These are phyloP conservation scores for Coemansia sp. DNA, from an alignment of 192 early-diverging fungal genomes.

Conservation along the genomic window DNA sequence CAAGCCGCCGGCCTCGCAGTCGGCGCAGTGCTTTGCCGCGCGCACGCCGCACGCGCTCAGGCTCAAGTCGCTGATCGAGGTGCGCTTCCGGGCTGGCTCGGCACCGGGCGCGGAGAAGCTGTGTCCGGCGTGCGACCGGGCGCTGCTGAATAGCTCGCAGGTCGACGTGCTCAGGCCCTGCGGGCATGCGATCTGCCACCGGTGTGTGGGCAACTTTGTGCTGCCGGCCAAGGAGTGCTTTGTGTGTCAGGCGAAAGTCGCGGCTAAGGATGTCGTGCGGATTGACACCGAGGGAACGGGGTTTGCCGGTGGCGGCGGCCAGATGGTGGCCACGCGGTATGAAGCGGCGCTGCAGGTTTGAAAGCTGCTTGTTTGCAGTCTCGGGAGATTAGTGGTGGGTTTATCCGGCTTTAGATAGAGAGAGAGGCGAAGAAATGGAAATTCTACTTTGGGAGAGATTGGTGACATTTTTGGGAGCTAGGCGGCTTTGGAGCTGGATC, in stretches of 20 bases:
- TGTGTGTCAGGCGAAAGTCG: slow-evolving; percentile 31
- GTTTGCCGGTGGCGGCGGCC: slow-evolving; percentile 38
- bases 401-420: not conserved
- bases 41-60: slow-evolving; percentile 11
- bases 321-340: slow-evolving; percentile 43
- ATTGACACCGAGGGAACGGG: slow-evolving; percentile 40
- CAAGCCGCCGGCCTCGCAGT: slow-evolving; percentile 5
- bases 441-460: slow-evolving; percentile 2
- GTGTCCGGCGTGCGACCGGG: slow-evolving; percentile 44
- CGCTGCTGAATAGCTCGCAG: slow-evolving; percentile 30
- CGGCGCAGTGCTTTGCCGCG: slow-evolving; percentile 26
- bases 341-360: slow-evolving; percentile 38
- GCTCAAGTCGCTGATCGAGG: slow-evolving; percentile 27
- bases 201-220: slow-evolving; percentile 45
- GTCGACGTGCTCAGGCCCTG: slow-evolving; percentile 32
- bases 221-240: slow-evolving; percentile 16
- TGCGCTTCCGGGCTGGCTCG: slow-evolving; percentile 15
- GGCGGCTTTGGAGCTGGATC: not conserved
- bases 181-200: slow-evolving; percentile 44
- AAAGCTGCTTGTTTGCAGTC: not conserved
- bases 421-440: not conserved
- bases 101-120: slow-evolving; percentile 19
- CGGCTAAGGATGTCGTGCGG: slow-evolving; percentile 4
- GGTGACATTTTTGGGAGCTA: not conserved
- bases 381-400: no score